A percentile compares a stretch with the other conserved stretches of the same genome.
phyloP scores from a whole-genome alignment of 2,329 filamentous ascomycete genomes.

The Chaetothyriales sp. region DNA sequence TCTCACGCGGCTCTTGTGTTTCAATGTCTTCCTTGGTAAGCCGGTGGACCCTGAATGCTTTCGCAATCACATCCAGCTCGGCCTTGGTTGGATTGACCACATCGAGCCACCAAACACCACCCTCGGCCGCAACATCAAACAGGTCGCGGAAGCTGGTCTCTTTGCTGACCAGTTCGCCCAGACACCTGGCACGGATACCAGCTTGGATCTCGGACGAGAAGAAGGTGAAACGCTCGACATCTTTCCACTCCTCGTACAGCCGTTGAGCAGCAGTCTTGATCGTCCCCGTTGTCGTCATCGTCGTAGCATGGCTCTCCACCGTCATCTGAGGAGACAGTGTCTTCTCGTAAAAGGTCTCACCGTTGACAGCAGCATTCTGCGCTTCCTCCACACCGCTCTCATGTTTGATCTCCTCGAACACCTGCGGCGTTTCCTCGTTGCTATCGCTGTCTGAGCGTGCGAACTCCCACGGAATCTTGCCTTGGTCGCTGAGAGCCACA shows the following conservation, averaged over 20 bases:
- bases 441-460: slow-evolving; percentile 22
- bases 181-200: slow-evolving; percentile 77
- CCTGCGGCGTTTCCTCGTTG: slow-evolving; percentile 36
- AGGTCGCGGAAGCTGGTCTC: slow-evolving; percentile 82
- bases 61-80: slow-evolving; percentile 76
- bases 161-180: slow-evolving; percentile 76
- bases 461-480: slow-evolving; percentile 31
- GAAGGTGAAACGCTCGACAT: slow-evolving; percentile 80
- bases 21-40: slow-evolving; percentile 93
- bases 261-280: not conserved
- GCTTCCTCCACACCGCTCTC: slow-evolving; percentile 23
- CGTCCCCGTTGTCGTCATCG: not conserved
- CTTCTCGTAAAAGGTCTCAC: slow-evolving; percentile 17
- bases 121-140: slow-evolving; percentile 55
- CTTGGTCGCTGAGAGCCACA: slow-evolving; percentile 46
- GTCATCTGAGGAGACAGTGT: slow-evolving; percentile 10
- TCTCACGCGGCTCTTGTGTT: slow-evolving; percentile 90
- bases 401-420: slow-evolving; percentile 49
- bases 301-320: not conserved
- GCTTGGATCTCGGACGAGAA: slow-evolving; percentile 93
- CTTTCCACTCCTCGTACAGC: slow-evolving; percentile 19
- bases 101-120: slow-evolving; percentile 98
- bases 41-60: slow-evolving; percentile 89
- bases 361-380: slow-evolving; percentile 23
- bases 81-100: slow-evolving; percentile 80